Evolutionary conservation across 495 filamentous ascomycete species (phyloP), one percentile per base, ranked within the genome.

Genomic region (Aspergillus bridgeri): DNA sequence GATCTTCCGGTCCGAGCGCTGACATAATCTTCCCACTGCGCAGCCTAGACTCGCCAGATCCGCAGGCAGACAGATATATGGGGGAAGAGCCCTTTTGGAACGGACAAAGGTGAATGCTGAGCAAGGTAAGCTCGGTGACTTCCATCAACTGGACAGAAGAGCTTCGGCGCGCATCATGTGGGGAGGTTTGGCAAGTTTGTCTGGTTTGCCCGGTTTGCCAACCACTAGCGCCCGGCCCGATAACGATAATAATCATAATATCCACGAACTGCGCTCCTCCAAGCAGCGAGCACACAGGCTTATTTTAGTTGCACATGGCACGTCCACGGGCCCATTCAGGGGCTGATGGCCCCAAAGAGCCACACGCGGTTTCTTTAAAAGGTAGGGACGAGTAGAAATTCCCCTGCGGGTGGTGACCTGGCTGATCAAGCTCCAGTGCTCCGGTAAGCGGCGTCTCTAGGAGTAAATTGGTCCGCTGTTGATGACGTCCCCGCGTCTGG

Each of bases 311-410:
- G 52, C 15, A 25, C 54, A 79, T 79, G 77, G 72, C 75, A 47
- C 75, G 77, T 11, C 69, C 75, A 48, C 72, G 77, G 60, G 75
- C 77, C 53, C 65, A 66, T 42, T 79, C 77, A 51, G 64, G 73
- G 38, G 72, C 75, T 47, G 85, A 91, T 50, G 81, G 78, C 45
- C 77, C 82, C 29, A 91, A 90, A 67, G 89, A 89, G 64, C 87
- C 90, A 19, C 92, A 97, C 75, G 82, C 86, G 15, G 83, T 97
- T 38, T 95, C 90, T 53, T 71, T 97, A 23, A 97, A 96, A 80
- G 92, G 84, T 78, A 67, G 42, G 68, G 53, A 57, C 48, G 13
- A 33, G 38, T 47, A 42, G 56, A 55, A 33, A 42, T 46, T 54
- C 21, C 19, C 55, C 45, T 43, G 51, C 13, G n/a, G 21, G 38